These are phyloP conservation scores for Thelonectria rubi DNA, from an alignment of 2,329 filamentous ascomycete species.

Conservation along the genomic window DNA sequence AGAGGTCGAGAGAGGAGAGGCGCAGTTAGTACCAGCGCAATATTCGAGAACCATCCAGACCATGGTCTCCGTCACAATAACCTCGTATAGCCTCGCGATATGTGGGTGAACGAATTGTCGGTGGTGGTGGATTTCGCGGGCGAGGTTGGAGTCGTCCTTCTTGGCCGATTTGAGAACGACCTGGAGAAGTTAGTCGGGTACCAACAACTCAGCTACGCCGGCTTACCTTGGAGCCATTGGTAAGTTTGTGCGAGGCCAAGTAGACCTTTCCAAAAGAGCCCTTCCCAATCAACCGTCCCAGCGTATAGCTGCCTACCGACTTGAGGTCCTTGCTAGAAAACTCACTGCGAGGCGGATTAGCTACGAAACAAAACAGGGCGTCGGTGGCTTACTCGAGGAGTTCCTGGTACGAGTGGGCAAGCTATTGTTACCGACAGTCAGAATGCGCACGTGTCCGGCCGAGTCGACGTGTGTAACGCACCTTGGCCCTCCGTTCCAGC, in stretches of 20 bases:
- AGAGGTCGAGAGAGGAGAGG: not conserved
- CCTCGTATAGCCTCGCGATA: constrained; percentile 95
- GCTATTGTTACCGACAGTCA: constrained; percentile 59
- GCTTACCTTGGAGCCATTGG: constrained; percentile 92
- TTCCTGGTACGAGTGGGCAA: constrained; percentile 96
- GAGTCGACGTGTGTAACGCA: constrained; percentile 36
- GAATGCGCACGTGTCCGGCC: not conserved
- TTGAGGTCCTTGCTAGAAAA: constrained; percentile 92
- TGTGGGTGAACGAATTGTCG: constrained; percentile 97
- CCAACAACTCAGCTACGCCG: not conserved
- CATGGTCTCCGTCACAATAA: constrained; percentile 93
- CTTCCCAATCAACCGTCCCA: constrained; percentile 93
- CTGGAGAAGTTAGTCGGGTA: constrained; percentile 55
- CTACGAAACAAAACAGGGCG: not conserved
- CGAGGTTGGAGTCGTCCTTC: constrained; percentile 94
- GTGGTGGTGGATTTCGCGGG: constrained; percentile 97
- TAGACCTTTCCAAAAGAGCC: constrained; percentile 99
- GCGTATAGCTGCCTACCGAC: constrained; percentile 92
- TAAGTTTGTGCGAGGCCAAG: constrained; percentile 94
- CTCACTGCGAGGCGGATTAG: constrained; percentile 70
- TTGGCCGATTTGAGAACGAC: constrained; percentile 98
- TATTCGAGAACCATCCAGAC: constrained; percentile 98
- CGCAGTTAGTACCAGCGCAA: constrained; percentile 75
- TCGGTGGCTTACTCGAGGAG: constrained; percentile 79
- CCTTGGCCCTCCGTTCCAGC: constrained; percentile 71